Evolutionary conservation across 768 basidiomycete species (phyloP).

Genomic region (Mycena latifolia): DNA sequence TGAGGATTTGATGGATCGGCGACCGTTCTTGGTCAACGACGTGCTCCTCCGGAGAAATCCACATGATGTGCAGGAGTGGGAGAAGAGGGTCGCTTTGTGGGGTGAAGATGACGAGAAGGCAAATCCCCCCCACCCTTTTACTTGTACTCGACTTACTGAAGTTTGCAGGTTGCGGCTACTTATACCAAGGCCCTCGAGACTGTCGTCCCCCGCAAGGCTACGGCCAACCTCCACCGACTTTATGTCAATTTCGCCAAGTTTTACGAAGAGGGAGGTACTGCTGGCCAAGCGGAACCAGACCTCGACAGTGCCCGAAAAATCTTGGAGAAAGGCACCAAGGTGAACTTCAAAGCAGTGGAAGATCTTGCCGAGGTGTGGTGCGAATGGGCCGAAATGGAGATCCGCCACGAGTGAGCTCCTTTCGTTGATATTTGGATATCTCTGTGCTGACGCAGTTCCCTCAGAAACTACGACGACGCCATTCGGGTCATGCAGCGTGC

Average conservation of each 20-base stretch:
- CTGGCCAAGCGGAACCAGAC: conserved; percentile 84
- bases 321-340: conserved; percentile 91
- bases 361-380: conserved; percentile 99
- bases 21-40: conserved; percentile 97
- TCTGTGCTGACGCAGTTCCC: conserved; percentile 28
- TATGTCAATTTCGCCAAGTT: conserved; percentile 98
- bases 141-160: conserved; percentile 16
- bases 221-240: conserved; percentile 89
- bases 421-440: neutral
- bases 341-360: conserved; percentile 95
- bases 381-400: conserved; percentile 99
- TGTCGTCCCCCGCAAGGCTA: conserved; percentile 89
- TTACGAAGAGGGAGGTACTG: conserved; percentile 94
- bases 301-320: conserved; percentile 91
- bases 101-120: conserved; percentile 96
- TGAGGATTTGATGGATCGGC: conserved; percentile 92
- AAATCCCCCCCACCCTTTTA: conserved; percentile 19
- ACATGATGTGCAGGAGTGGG: conserved; percentile 99
- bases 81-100: conserved; percentile 94
- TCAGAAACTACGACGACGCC: conserved; percentile 96
- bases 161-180: conserved; percentile 86
- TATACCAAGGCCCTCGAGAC: conserved; percentile 92
- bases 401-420: conserved; percentile 88
- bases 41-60: conserved; percentile 94
- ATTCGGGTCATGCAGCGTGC: conserved; percentile 98